phyloP scores from a whole-genome alignment of 371 early-diverging fungal species.

The Smittium culicis region DNA sequence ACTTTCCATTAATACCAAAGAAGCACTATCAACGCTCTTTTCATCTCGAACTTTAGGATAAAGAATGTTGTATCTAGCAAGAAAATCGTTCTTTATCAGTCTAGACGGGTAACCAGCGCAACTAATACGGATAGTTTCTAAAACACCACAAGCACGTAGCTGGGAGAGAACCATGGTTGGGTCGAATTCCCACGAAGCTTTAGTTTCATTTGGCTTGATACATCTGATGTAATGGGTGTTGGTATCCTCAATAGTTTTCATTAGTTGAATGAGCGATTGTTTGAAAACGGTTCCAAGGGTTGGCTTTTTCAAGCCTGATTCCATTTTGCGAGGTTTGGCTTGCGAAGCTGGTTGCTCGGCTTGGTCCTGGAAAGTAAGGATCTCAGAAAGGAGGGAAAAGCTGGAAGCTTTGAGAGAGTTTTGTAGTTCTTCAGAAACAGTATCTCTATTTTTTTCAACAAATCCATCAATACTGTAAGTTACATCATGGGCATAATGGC shows the following conservation, averaged over 20 bases:
- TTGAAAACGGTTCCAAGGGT: constrained; percentile 81
- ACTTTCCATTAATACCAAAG: constrained; percentile 48
- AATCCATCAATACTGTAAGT: constrained; percentile 87
- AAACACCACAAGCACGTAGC: constrained; percentile 97
- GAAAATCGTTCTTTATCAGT: constrained; percentile 84
- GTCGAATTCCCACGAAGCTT: constrained; percentile 79
- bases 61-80: constrained; percentile 79
- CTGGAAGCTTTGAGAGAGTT: not conserved
- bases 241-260: constrained; percentile 85
- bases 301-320: constrained; percentile 40
- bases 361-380: not conserved
- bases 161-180: constrained; percentile 87
- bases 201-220: constrained; percentile 93
- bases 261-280: constrained; percentile 71
- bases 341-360: not conserved
- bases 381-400: not conserved
- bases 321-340: constrained; percentile 23
- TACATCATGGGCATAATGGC: constrained; percentile 87
- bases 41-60: constrained; percentile 34
- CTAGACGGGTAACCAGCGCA: constrained; percentile 97
- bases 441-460: constrained; percentile 97
- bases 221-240: constrained; percentile 96
- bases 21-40: constrained; percentile 25
- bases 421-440: constrained; percentile 44
- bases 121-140: constrained; percentile 98